Conservation (phyloP, 2,329 filamentous ascomycete genomes). For the Fusarium bactridioides region DNA sequence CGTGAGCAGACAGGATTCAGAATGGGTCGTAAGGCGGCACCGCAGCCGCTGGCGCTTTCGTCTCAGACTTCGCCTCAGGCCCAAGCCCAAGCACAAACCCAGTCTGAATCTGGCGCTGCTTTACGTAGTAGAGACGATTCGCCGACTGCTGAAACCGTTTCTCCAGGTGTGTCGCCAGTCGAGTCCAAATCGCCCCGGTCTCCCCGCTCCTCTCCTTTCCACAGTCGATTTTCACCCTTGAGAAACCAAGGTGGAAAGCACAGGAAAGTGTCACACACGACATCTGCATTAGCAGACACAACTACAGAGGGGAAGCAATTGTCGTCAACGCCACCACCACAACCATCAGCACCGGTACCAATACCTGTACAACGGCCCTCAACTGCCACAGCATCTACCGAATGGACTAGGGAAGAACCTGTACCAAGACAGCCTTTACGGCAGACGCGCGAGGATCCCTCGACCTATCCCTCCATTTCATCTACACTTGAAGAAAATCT, state of each 20-base stretch:
- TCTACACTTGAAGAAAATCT: slow-evolving; percentile 36
- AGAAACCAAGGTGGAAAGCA: slow-evolving; percentile 36
- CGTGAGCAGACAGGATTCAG: slow-evolving; percentile 40
- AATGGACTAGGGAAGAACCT: slow-evolving; percentile 28
- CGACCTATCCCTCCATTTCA: slow-evolving; percentile 41
- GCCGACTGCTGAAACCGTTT: slow-evolving; percentile 44
- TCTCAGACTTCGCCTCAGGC: slow-evolving; percentile 31
- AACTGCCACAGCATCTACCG: slow-evolving; percentile 25
- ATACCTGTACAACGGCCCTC: slow-evolving; percentile 17
- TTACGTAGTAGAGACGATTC: slow-evolving; percentile 44
- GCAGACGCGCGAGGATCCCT: slow-evolving; percentile 38
- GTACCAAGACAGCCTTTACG: slow-evolving; percentile 40
- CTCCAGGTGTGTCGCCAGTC: slow-evolving; percentile 44
- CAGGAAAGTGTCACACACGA: slow-evolving; percentile 36
- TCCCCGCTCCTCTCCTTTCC: slow-evolving; percentile 57
- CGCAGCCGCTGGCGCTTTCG: slow-evolving; percentile 62
- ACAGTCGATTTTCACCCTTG: slow-evolving; percentile 50
- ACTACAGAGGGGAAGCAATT: slow-evolving; percentile 4
- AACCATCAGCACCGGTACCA: neutral
- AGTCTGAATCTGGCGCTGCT: slow-evolving; percentile 49
- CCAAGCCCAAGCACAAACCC: slow-evolving; percentile 15
- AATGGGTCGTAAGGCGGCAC: slow-evolving; percentile 67
- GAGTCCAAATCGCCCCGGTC: slow-evolving; percentile 53
- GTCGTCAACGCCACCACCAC: neutral
- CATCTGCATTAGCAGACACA: slow-evolving; percentile 29